Percentiles rank a stretch among this genome's conserved stretches.
These are phyloP conservation scores for Chaetoscypha palmicola DNA, from an alignment of 2,329 filamentous ascomycete genomes.

Conservation along the genomic window DNA sequence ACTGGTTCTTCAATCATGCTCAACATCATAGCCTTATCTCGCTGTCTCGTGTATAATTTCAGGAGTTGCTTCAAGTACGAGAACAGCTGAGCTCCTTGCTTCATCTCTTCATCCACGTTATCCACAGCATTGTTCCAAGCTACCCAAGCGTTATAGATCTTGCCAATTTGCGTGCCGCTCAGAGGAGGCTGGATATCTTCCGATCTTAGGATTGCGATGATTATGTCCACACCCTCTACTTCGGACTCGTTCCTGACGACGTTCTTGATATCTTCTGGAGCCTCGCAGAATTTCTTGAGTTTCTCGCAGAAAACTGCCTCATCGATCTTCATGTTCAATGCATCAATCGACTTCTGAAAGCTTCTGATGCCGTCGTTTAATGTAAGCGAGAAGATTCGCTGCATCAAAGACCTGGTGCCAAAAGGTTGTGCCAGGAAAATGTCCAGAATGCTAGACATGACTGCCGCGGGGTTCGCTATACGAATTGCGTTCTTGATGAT, in stretches of 20 bases:
- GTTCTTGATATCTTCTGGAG: constrained; percentile 67
- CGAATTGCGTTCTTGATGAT: constrained; percentile 95
- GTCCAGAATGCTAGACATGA: constrained; percentile 94
- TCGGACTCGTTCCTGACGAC: constrained; percentile 67
- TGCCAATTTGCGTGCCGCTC: constrained; percentile 67
- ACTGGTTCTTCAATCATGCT: constrained; percentile 91
- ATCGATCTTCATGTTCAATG: constrained; percentile 68
- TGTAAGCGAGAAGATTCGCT: constrained; percentile 89
- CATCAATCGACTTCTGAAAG: constrained; percentile 81
- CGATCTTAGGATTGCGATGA: constrained; percentile 77
- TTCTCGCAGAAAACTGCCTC: constrained; percentile 75
- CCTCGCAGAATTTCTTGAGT: constrained; percentile 70
- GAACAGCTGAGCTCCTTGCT: constrained; percentile 84
- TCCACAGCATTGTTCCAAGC: constrained; percentile 94
- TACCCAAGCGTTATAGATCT: constrained; percentile 88
- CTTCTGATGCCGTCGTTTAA: constrained; percentile 82
- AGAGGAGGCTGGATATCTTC: constrained; percentile 69
- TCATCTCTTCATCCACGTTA: constrained; percentile 81
- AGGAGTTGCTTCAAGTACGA: constrained; percentile 91
- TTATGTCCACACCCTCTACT: constrained; percentile 69
- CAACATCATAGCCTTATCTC: constrained; percentile 97
- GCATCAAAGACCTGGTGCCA: constrained; percentile 79
- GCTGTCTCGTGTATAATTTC: constrained; percentile 82
- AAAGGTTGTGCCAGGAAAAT: constrained; percentile 95
- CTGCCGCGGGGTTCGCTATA: constrained; percentile 89